These are phyloP conservation scores for Neurospora sp. DNA, from an alignment of 2,329 filamentous ascomycete species.

Conservation along the genomic window DNA sequence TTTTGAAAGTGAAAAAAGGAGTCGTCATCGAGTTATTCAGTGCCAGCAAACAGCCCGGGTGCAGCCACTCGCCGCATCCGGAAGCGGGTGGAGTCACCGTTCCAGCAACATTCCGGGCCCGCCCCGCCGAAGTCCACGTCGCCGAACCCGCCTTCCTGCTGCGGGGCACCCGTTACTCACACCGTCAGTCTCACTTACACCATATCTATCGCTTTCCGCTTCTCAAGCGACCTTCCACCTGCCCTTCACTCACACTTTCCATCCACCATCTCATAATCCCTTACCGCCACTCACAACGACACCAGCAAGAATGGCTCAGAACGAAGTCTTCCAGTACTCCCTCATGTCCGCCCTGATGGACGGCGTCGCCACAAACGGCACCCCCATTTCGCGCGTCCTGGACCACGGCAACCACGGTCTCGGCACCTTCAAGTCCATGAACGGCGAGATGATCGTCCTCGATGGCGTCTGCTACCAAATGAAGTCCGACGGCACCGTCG, in stretches of 20 bases:
- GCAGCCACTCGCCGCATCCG: neutral
- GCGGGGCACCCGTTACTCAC: neutral
- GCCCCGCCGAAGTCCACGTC: neutral
- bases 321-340: slow-evolving; percentile 27
- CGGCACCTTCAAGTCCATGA: slow-evolving; percentile 25
- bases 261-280: neutral
- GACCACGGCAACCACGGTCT: slow-evolving; percentile 26
- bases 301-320: slow-evolving; percentile 18
- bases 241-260: neutral
- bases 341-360: slow-evolving; percentile 27
- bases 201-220: no score
- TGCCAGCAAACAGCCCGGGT: neutral
- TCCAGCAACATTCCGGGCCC: neutral
- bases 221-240: neutral
- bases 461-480: slow-evolving; percentile 25
- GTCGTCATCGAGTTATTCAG: no score
- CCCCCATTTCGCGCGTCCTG: slow-evolving; percentile 21
- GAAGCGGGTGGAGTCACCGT: neutral
- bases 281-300: neutral
- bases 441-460: slow-evolving; percentile 27
- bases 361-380: slow-evolving; percentile 24
- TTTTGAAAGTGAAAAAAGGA: no score
- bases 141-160: neutral
- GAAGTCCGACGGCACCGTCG: slow-evolving; percentile 24
- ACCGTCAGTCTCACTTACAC: neutral